phyloP scores from a whole-genome alignment of 768 basidiomycete species.

The Rhizopogon rudus region DNA sequence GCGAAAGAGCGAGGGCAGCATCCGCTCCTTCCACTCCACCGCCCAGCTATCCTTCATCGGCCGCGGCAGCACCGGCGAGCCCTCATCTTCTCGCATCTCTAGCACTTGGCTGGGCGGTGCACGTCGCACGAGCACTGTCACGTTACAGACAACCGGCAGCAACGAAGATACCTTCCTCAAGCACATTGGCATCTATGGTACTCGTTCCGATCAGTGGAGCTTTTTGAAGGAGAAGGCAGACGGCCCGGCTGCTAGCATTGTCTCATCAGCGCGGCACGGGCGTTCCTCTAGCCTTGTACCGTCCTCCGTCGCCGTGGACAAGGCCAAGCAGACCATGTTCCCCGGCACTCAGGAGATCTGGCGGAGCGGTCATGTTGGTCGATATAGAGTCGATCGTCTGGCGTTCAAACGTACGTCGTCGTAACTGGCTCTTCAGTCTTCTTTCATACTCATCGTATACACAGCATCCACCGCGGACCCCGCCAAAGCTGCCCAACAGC shows the following conservation, averaged over 20 bases:
- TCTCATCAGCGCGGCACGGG: conserved; percentile 20
- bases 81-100: conserved; percentile 2
- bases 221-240: conserved; percentile 53
- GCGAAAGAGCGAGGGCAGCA: conserved; percentile 26
- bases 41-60: conserved; percentile 22
- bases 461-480: conserved; percentile 40
- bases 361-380: conserved; percentile 58
- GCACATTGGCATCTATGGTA: conserved; percentile 38
- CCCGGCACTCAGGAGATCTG: conserved; percentile 52
- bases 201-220: conserved; percentile 47
- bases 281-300: conserved; percentile 12
- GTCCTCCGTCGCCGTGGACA: conserved; percentile 9
- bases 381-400: conserved; percentile 54
- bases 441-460: neutral
- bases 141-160: conserved; percentile 20
- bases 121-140: conserved; percentile 29
- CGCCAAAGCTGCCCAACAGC: conserved; percentile 60
- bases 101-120: neutral
- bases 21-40: conserved; percentile 27
- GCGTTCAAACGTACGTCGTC: conserved; percentile 30
- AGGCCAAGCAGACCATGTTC: conserved; percentile 12
- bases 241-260: conserved; percentile 8
- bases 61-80: conserved; percentile 11
- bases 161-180: conserved; percentile 36
- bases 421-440: neutral